A percentile compares a stretch with the other conserved stretches of the same genome.
These are phyloP conservation scores for Tarenaya hassleriana DNA, from an alignment of 345 rosid genomes.

Conservation along the genomic window DNA sequence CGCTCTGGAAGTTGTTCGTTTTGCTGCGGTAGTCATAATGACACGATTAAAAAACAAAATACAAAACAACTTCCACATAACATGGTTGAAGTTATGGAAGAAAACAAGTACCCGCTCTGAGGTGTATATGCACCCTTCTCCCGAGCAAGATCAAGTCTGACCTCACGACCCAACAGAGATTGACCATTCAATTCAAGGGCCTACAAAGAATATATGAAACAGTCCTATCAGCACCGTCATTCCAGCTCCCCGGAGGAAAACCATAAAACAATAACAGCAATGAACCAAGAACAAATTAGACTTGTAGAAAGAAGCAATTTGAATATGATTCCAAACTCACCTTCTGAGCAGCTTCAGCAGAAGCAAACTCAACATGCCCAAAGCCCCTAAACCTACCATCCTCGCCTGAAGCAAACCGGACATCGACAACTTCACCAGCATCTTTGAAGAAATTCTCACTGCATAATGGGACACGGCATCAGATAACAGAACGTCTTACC, in stretches of 20 bases:
- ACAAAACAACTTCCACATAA: neutral
- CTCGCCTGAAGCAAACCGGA: conserved; percentile 42
- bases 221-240: neutral
- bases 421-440: conserved; percentile 62
- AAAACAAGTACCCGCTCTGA: conserved; percentile 38
- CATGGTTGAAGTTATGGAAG: neutral
- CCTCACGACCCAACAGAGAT: conserved; percentile 35
- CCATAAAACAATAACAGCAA: neutral
- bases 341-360: conserved; percentile 61
- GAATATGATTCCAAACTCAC: conserved; percentile 18
- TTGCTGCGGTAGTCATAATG: conserved; percentile 30
- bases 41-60: neutral
- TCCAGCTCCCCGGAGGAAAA: neutral
- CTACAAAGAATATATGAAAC: conserved; percentile 29
- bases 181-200: conserved; percentile 55
- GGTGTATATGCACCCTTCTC: conserved; percentile 53
- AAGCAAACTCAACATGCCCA: conserved; percentile 78
- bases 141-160: conserved; percentile 55
- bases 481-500: neutral
- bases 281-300: too few relatives aligned
- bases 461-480: conserved; percentile 21
- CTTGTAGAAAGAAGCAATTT: too few relatives aligned
- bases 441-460: conserved; percentile 65
- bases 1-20: conserved; percentile 38
- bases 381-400: conserved; percentile 54